Conservation (phyloP, 305 asterid species). For the Fraxinus sp. region DNA sequence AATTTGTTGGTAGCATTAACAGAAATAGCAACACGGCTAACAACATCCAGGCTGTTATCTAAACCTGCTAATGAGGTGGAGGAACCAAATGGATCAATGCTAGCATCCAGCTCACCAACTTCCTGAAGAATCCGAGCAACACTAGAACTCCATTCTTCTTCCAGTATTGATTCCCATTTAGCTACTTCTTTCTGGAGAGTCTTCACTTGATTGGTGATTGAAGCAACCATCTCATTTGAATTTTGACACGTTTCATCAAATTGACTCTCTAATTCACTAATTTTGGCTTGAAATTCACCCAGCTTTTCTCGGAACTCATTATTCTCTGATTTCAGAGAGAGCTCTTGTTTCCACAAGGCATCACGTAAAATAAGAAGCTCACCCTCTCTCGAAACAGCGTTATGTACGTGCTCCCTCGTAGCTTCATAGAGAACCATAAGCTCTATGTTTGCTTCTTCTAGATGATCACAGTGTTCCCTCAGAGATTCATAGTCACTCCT, state of each 20-base stretch:
- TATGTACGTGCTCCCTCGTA: constrained; percentile 41
- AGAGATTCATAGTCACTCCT: constrained; percentile 39
- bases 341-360: constrained; percentile 53
- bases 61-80: constrained; percentile 33
- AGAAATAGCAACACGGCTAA: constrained; percentile 52
- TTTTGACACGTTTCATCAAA: constrained; percentile 53
- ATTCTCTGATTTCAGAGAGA: constrained; percentile 55
- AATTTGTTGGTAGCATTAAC: constrained; percentile 54
- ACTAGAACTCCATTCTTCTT: constrained; percentile 60
- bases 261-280: constrained; percentile 50
- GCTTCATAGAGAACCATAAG: constrained; percentile 71
- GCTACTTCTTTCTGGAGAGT: constrained; percentile 54
- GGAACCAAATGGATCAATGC: constrained; percentile 29
- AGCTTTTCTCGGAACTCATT: constrained; percentile 50
- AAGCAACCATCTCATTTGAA: constrained; percentile 51
- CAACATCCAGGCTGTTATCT: constrained; percentile 37
- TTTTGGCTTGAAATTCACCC: constrained; percentile 40
- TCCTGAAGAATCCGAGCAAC: constrained; percentile 52
- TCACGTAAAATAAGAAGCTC: constrained; percentile 53
- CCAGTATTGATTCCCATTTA: constrained; percentile 48
- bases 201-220: constrained; percentile 55
- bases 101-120: constrained; percentile 54
- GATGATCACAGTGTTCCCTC: constrained; percentile 49
- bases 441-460: constrained; percentile 67
- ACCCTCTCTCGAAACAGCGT: constrained; percentile 45